A percentile compares a stretch with the other conserved stretches of the same genome.
Conservation (phyloP, 23 red algal genomes). For the Cyanidioschyzon merolae region DNA sequence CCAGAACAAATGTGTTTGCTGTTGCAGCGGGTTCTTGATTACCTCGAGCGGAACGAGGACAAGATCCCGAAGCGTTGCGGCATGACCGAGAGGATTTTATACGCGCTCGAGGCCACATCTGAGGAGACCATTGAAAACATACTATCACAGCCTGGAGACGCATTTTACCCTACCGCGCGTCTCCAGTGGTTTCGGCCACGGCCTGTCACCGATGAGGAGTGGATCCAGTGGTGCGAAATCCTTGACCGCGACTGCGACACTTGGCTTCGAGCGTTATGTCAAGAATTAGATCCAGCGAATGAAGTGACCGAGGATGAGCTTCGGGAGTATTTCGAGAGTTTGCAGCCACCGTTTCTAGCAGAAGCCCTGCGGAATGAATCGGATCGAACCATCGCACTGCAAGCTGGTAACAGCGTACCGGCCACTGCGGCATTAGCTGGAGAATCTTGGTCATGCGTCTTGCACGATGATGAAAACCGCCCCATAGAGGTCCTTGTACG, state of each 20-base stretch:
- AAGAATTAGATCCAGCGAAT: not conserved
- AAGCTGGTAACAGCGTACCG: not conserved
- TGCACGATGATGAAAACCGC: not conserved
- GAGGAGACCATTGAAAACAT: not conserved
- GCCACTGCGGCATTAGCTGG: not conserved
- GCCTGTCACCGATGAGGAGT: slow-evolving; percentile 2
- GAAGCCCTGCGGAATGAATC: not conserved
- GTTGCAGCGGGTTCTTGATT: not conserved
- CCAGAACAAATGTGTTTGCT: not conserved
- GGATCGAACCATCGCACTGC: not conserved
- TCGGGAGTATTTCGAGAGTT: not conserved
- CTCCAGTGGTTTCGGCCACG: slow-evolving; percentile 7
- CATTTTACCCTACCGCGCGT: not conserved
- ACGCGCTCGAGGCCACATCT: not conserved
- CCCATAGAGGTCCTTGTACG: not conserved
- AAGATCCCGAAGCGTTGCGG: not conserved
- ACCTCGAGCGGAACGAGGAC: not conserved
- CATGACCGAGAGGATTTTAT: not conserved
- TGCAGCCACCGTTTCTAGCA: not conserved
- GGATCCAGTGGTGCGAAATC: not conserved
- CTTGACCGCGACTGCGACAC: slow-evolving; percentile 1
- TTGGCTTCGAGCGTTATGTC: not conserved
- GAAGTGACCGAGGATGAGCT: slow-evolving; percentile 1
- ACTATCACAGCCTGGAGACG: not conserved
- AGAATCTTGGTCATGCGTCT: not conserved